These are phyloP conservation scores for Pugionium cornutum DNA, from an alignment of 345 rosid genomes.

Conservation along the genomic window DNA sequence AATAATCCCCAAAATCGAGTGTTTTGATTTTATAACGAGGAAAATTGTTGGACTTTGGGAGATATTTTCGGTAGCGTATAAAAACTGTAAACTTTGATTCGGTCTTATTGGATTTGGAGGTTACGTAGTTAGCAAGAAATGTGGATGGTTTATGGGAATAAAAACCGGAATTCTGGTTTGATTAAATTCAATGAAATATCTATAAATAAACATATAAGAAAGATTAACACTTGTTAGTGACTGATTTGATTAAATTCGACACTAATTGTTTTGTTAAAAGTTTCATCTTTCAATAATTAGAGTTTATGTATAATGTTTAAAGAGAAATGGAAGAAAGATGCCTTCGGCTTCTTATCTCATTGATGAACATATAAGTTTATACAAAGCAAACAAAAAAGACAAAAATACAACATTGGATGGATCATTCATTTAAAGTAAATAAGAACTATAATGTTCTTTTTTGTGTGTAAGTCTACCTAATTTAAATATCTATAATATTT, in stretches of 20 bases:
- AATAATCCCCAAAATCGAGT: background rate
- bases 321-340: slow-evolving; percentile 26
- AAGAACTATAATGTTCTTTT: no score
- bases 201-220: no score
- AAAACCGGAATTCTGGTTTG: background rate
- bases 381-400: slow-evolving; percentile 30
- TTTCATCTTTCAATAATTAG: no score
- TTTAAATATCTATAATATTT: slow-evolving; percentile 26
- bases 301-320: no score
- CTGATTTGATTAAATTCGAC: no score
- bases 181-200: background rate
- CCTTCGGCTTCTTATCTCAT: slow-evolving; percentile 39
- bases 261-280: no score
- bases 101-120: slow-evolving; percentile 21
- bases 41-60: slow-evolving; percentile 18
- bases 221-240: no score
- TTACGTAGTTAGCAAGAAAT: slow-evolving; percentile 27
- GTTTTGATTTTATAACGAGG: slow-evolving; percentile 18
- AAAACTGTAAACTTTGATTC: slow-evolving; percentile 16
- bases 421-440: slow-evolving; percentile 3
- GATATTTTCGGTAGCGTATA: slow-evolving; percentile 23
- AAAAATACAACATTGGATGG: slow-evolving; percentile 34
- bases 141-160: background rate
- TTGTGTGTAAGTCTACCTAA: slow-evolving; percentile 19
- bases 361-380: slow-evolving; percentile 26